Percentiles rank a stretch among this genome's conserved stretches.
Evolutionary conservation across 495 filamentous ascomycete genomes (phyloP).

Genomic region (Talaromyces borbonicus): DNA sequence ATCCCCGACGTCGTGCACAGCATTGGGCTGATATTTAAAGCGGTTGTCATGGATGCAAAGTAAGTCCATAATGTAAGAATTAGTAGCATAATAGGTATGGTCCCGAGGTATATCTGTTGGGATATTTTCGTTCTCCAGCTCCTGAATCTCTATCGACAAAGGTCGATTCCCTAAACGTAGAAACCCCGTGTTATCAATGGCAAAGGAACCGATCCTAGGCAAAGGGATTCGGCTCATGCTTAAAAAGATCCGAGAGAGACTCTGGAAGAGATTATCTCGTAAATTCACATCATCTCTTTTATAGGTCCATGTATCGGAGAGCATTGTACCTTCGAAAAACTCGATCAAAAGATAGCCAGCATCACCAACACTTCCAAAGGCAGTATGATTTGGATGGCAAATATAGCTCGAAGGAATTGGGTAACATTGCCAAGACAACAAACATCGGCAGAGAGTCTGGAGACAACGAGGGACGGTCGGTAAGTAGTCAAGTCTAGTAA

Average conservation of each 20-base stretch:
- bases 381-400: constrained; percentile 9
- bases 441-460: constrained; percentile 13
- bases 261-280: constrained; percentile 16
- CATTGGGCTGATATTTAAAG: constrained; percentile 25
- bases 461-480: constrained; percentile 17
- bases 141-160: constrained; percentile 14
- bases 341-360: constrained; percentile 27
- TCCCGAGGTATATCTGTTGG: constrained; percentile 21
- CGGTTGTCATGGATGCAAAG: constrained; percentile 22
- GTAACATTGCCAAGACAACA: constrained; percentile 16
- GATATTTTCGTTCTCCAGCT: constrained; percentile 28
- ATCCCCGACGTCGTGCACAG: constrained; percentile 19
- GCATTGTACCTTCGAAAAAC: constrained; percentile 24
- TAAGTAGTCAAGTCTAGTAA: constrained; percentile 14
- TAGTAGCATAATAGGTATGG: constrained; percentile 19
- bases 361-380: constrained; percentile 3
- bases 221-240: constrained; percentile 11
- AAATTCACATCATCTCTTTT: constrained; percentile 11
- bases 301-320: constrained; percentile 24
- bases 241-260: constrained; percentile 16
- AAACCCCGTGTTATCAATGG: constrained; percentile 11
- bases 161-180: constrained; percentile 16
- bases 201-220: constrained; percentile 16
- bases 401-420: constrained; percentile 17
- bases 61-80: constrained; percentile 25